A percentile compares a stretch with the other conserved stretches of the same genome.
Evolutionary conservation across 192 early-diverging fungal genomes (phyloP).

Genomic region (Allomyces arbusculus): DNA sequence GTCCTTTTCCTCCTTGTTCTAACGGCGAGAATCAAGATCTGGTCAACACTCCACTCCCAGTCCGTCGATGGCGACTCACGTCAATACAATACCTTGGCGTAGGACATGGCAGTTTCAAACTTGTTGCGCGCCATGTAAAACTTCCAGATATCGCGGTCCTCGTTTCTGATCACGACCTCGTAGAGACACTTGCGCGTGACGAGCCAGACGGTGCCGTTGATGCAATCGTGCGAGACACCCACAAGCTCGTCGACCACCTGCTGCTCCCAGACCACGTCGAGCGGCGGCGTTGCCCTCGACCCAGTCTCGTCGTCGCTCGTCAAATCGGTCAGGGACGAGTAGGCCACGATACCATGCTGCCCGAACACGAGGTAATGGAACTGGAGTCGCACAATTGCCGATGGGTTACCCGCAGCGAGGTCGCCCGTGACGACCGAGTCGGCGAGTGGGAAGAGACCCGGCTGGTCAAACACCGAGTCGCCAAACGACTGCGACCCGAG

Average conservation of each 20-base stretch:
- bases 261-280: background rate
- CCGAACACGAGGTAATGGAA: too few species aligned
- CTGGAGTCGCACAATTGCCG: too few species aligned
- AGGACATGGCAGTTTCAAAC: constrained; percentile 62
- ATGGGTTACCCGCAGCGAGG: too few species aligned
- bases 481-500: background rate
- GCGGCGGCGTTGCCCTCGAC: background rate
- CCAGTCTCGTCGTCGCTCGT: too few species aligned
- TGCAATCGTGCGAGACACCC: constrained; percentile 48
- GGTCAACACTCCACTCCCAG: too few species aligned
- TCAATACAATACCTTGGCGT: constrained; percentile 35
- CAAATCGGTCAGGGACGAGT: too few species aligned
- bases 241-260: background rate
- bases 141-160: constrained; percentile 87
- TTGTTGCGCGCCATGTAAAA: constrained; percentile 61
- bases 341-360: too few species aligned
- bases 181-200: constrained; percentile 62
- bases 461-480: background rate
- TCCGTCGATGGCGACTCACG: too few species aligned
- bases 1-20: constrained; percentile 40
- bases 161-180: constrained; percentile 77
- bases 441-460: background rate
- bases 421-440: background rate
- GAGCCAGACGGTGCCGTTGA: constrained; percentile 79
- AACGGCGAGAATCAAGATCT: background rate